These are phyloP conservation scores for Colletotrichum orchidophilum DNA, from an alignment of 2,329 filamentous ascomycete genomes.

Conservation along the genomic window DNA sequence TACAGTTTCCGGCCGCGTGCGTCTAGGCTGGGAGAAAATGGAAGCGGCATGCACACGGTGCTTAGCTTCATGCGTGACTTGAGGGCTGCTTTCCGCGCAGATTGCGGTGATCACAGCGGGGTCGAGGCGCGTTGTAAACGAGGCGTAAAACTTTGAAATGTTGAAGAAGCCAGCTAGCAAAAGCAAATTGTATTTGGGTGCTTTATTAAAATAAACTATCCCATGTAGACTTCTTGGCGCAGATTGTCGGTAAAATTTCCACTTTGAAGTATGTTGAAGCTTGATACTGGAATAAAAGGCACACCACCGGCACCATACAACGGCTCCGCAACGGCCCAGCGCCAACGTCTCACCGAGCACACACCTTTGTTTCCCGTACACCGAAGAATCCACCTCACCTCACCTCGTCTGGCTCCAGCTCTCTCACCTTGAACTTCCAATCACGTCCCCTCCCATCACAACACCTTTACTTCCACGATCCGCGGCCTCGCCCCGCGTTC, in stretches of 20 bases:
- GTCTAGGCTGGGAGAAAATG: not conserved
- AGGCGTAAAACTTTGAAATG: constrained; percentile 5
- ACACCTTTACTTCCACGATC: not conserved
- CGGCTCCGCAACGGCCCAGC: not conserved
- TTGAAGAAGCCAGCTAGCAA: not conserved
- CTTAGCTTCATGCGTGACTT: not conserved
- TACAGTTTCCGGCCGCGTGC: not conserved
- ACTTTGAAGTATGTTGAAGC: not conserved
- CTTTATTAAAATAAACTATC: not conserved
- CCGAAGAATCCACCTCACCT: constrained; percentile 25
- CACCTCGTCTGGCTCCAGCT: not conserved
- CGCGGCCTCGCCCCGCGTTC: not conserved
- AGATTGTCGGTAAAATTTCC: not conserved
- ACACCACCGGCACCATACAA: not conserved
- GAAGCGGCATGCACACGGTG: constrained; percentile 14
- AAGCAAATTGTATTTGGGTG: not conserved
- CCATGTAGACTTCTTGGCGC: not conserved
- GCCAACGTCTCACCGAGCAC: constrained; percentile 13
- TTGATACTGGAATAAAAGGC: not conserved
- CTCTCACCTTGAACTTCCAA: constrained; percentile 2
- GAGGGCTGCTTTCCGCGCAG: constrained; percentile 7
- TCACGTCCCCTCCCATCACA: not conserved
- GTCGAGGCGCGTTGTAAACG: not conserved
- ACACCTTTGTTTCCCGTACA: constrained; percentile 3
- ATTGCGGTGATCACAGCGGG: not conserved